Evolutionary conservation across 352 stramenopile species (phyloP).

Genomic region (Peronospora farinosa): DNA sequence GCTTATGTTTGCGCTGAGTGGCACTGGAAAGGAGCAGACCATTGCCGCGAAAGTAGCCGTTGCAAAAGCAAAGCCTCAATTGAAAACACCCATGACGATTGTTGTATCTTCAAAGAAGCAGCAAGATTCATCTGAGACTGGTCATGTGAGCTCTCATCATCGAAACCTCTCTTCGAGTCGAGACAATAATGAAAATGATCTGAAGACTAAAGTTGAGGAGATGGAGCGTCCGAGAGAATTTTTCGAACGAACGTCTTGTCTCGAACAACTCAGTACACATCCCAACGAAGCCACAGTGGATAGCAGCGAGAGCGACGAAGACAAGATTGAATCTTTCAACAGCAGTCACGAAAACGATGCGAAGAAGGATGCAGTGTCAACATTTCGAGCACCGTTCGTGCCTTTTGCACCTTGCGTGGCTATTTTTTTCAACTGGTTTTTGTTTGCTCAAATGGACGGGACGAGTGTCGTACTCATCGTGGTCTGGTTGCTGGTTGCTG

Average conservation of each 20-base stretch:
- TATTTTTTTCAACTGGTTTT: slow-evolving; percentile 87
- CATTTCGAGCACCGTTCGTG: slow-evolving; percentile 64
- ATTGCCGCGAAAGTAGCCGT: neutral
- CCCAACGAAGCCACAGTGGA: slow-evolving; percentile 7
- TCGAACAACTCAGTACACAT: slow-evolving; percentile 6
- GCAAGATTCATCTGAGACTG: slow-evolving; percentile 4
- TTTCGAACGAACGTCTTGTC: slow-evolving; percentile 2
- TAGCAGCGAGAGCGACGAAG: slow-evolving; percentile 18
- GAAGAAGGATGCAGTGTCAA: slow-evolving; percentile 27
- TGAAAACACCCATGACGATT: slow-evolving; percentile 13
- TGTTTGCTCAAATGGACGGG: slow-evolving; percentile 77
- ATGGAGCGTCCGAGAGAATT: neutral
- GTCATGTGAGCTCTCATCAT: slow-evolving; percentile 2
- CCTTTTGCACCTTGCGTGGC: slow-evolving; percentile 72
- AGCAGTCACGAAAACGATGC: slow-evolving; percentile 25
- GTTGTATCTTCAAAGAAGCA: slow-evolving; percentile 23
- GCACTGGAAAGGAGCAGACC: slow-evolving; percentile 29
- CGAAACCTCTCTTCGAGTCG: slow-evolving; percentile 17
- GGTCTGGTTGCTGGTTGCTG: slow-evolving; percentile 61
- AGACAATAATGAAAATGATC: slow-evolving; percentile 8
- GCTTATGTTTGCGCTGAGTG: slow-evolving; percentile 50
- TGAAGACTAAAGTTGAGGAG: slow-evolving; percentile 8
- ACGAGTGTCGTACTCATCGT: slow-evolving; percentile 56
- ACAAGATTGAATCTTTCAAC: slow-evolving; percentile 10
- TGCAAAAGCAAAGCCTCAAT: slow-evolving; percentile 8